Base-by-base conservation (phyloP, 23 red algal species). In the Gracilaria domingensis region DNA sequence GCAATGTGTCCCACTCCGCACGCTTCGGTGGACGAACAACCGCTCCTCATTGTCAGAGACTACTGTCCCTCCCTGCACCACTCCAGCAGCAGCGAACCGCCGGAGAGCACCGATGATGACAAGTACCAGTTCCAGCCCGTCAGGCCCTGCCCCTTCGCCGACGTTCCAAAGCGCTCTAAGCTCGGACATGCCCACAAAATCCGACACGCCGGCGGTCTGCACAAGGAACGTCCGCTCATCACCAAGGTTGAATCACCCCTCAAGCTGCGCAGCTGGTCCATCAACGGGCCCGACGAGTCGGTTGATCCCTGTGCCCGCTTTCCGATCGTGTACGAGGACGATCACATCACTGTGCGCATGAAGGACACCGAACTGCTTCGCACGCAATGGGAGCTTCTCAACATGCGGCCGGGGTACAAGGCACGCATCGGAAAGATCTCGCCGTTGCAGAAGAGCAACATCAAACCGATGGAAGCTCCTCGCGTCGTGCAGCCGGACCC, bases 271-370 rank as follows among this genome's bases (percentile, higher is more conserved):
- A 33, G 20, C n/a, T 77, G 72, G 72, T 6, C 72, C 8, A 77
- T 77, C 42, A 77, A 28, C 39, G 72, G 72, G 4, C 72, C 72
- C 17, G 34, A 77, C n/a, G 72, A 77, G 30, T 12, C 8, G 12
- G 21, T 12, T 23, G 72, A 77, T 20, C 23, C 26, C 38, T 11
- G 50, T 30, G 23, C 40, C 38, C 13, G 45, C 5, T 9, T 4
- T 77, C 6, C 7, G 45, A 45, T 45, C 11, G 42, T 45, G 42
- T 45, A 45, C 42, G 42, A 45, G 42, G 42, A 45, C 42, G 42
- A 45, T 4, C 42, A 45, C 42, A 45, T 11, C 42, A 45, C 42
- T 11, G 42, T 45, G 42, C 42, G 42, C 42, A 45, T 45, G 42
- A 45, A 45, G 11, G 42, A 45, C 42, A 45, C 11, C 4, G 42